Evolutionary conservation across 1,284 basidiomycete genomes (phyloP), one percentile per base, ranked within the genome.

Genomic region (Ceratorhiza oryzae-sativae): DNA sequence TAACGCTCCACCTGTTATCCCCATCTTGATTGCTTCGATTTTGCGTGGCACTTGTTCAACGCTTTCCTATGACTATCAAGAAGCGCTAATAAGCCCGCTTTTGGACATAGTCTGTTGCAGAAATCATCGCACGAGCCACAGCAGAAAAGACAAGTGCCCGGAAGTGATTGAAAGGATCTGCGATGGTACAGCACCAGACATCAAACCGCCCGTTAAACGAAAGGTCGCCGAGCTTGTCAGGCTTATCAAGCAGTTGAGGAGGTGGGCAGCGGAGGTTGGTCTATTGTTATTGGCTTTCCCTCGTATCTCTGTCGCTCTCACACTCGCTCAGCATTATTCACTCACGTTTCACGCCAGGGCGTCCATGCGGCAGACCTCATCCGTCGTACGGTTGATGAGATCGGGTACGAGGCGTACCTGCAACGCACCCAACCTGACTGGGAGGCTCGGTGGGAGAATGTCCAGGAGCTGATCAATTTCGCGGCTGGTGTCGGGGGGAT

Each of bases 361-460:
- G 81, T 82, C 0, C 79, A 86, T 2, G 91, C 94, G 1, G 83
- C 87, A 0, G 85, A 88, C 48, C 82, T 97, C 49, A 88, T 96
- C 75, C 84, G 84, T 32, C 79, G 83, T 13, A 79, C 93, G 0
- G 77, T 92, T 2, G 84, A 87, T 2, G 80, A 87, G 71, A 86
- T 90, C 45, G 80, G 85, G 0, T 96, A 94, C 77, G 84, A 90
- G 77, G 86, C 85, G 3, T 85, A 94, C 76, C 83, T 97, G 41
- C 86, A 86, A 77, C 87, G 86, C 76, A 89, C 87, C 0, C 87
- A 92, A 73, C 83, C 83, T 3, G 93, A 96, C 75, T 89, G 86
- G 82, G 89, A 91, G 48, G 86, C 86, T 46, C 84, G 93, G 41
- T 91, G 90, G 92, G 91, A 94, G 79, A 96, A 97, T 79, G 88